These are phyloP conservation scores for Intubia oerlemansii DNA, from an alignment of 2,329 filamentous ascomycete genomes.

Conservation along the genomic window DNA sequence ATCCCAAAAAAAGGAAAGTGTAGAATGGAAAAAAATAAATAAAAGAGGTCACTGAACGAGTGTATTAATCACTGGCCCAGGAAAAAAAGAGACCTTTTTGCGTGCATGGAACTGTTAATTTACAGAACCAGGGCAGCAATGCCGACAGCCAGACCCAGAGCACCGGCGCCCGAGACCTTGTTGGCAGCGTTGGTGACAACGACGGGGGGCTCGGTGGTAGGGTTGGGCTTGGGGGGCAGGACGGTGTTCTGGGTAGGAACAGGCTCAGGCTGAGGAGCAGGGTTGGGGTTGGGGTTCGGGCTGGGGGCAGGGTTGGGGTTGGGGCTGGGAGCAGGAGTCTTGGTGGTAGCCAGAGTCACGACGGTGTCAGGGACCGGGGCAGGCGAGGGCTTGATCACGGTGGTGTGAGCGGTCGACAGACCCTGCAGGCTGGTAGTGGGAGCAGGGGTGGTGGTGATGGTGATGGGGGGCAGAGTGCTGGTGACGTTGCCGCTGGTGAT, in stretches of 20 bases:
- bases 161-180: conserved; percentile 5
- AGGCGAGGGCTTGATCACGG: not conserved
- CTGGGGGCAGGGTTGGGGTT: not conserved
- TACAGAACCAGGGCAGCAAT: conserved; percentile 7
- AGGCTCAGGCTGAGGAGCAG: too few relatives aligned
- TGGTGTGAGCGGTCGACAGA: not conserved
- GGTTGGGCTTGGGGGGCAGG: not conserved
- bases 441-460: conserved; percentile 1
- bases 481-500: conserved; percentile 3
- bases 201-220: not conserved
- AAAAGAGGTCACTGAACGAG: too few relatives aligned
- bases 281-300: not conserved
- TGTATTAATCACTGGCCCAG: too few relatives aligned
- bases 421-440: conserved; percentile 4
- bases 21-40: too few relatives aligned
- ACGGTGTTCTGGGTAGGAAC: not conserved
- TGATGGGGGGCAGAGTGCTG: not conserved
- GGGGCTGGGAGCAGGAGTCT: conserved; percentile 2
- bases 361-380: not conserved
- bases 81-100: too few relatives aligned
- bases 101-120: too few relatives aligned
- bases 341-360: conserved; percentile 1
- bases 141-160: conserved; percentile 7
- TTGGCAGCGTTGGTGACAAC: conserved; percentile 7
- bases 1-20: too few relatives aligned